Evolutionary conservation across 768 basidiomycete genomes (phyloP), one percentile per base, ranked within the genome.

Genomic region (Mycena indigotica): DNA sequence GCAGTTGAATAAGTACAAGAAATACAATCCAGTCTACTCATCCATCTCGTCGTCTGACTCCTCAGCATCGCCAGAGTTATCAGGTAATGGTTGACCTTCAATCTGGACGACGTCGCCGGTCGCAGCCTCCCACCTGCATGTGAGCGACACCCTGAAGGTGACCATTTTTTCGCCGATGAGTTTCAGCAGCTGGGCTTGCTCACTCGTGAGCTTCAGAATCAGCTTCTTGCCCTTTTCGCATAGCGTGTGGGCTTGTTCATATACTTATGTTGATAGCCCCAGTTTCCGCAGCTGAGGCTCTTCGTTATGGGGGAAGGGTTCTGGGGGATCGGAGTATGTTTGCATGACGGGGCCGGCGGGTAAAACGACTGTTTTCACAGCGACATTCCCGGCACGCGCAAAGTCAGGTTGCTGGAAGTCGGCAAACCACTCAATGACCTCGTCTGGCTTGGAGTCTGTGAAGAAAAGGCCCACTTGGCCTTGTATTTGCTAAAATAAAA

Each of bases 241-340:
- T 50, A 99, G 75, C 52, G 83, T 82, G 70, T 98, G 94, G n/a
- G 92, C 66, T 83, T 85, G 56, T 88, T 84, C 80, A 99, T 83
- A 28, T 79, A 83, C n/a, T n/a, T n/a, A n/a, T n/a, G 95, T 98
- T 50, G 85, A 78, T 28, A 99, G 75, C 6, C 97, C 97, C 30
- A 98, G 83, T 71, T 91, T 92, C 54, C 97, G 86, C 52, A 99
- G 80, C 69, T 98, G 96, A 21, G 95, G 95, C 61, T 99, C 97
- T 77, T 98, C 94, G 66, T 94, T 95, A 72, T 98, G 95, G 32
- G 97, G 94, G 73, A 98, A 95, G 2, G 93, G 89, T 64, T 95
- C 88, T 35, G 89, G 84, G 0, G 89, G 90, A 61, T 90, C 87
- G 2, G 89, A 88, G 69, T 89, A 81, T 40, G 81, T 82, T 60